phyloP scores from a whole-genome alignment of 1,139 yeast genomes.

The Suhomyces bolitotheri region DNA sequence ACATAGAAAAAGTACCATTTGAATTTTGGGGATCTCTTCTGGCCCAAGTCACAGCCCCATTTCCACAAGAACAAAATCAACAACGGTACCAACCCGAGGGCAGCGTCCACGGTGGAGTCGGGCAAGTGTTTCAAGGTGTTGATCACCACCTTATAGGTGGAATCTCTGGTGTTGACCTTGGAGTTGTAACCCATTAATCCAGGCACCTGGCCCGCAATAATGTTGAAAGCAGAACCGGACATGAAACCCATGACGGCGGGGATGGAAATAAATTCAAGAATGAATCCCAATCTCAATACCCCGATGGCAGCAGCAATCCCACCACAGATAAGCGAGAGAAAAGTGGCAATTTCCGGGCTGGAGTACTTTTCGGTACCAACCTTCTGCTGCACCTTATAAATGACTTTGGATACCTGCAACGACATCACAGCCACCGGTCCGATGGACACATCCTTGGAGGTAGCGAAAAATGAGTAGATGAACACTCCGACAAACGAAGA shows the following conservation, averaged over 20 bases:
- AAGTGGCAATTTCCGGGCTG: slow-evolving; percentile 75
- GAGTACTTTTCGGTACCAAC: slow-evolving; percentile 40
- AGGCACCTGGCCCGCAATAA: slow-evolving; percentile 84
- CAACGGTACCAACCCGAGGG: slow-evolving; percentile 79
- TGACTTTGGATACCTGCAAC: slow-evolving; percentile 75
- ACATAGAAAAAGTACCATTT: slow-evolving; percentile 63
- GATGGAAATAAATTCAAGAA: slow-evolving; percentile 83
- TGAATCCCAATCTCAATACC: slow-evolving; percentile 77
- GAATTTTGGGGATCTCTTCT: slow-evolving; percentile 64
- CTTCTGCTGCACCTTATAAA: slow-evolving; percentile 55
- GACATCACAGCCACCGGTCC: slow-evolving; percentile 99
- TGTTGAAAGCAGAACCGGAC: slow-evolving; percentile 89
- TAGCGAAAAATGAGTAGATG: slow-evolving; percentile 86
- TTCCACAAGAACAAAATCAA: slow-evolving; percentile 70
- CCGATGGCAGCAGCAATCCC: slow-evolving; percentile 83
- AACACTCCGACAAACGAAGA: slow-evolving; percentile 92
- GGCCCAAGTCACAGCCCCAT: slow-evolving; percentile 55
- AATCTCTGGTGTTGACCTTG: slow-evolving; percentile 67
- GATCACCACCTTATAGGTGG: slow-evolving; percentile 70
- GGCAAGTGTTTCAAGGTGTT: slow-evolving; percentile 71
- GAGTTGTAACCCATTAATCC: slow-evolving; percentile 75
- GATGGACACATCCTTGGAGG: slow-evolving; percentile 91
- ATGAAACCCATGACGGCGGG: slow-evolving; percentile 96
- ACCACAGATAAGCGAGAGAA: slow-evolving; percentile 80
- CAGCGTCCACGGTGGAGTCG: slow-evolving; percentile 73